Evolutionary conservation across 2,329 filamentous ascomycete species (phyloP).

Genomic region (Pezicula rhizophila): DNA sequence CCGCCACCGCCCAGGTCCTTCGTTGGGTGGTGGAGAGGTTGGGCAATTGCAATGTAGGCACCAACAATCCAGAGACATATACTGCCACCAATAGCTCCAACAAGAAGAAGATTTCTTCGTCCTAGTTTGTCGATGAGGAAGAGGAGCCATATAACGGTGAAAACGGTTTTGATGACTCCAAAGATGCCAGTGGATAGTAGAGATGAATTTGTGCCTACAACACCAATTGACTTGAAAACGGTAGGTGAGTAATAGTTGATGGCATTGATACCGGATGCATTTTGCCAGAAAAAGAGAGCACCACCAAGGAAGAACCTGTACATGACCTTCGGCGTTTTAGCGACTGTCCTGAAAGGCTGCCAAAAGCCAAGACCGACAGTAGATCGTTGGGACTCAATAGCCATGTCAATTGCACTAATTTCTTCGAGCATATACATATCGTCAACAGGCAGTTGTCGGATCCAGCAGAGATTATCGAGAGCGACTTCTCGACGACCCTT

Average conservation of each 20-base stretch:
- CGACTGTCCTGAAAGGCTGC: slow-evolving; percentile 58
- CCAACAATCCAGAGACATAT: slow-evolving; percentile 61
- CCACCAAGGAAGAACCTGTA: slow-evolving; percentile 70
- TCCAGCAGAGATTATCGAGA: slow-evolving; percentile 55
- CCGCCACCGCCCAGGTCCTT: slow-evolving; percentile 38
- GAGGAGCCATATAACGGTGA: slow-evolving; percentile 65
- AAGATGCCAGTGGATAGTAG: slow-evolving; percentile 70
- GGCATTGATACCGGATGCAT: slow-evolving; percentile 70
- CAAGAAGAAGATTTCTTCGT: slow-evolving; percentile 57
- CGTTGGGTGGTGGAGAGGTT: slow-evolving; percentile 30
- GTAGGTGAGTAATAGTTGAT: slow-evolving; percentile 72
- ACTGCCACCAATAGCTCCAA: slow-evolving; percentile 56
- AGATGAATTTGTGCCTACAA: slow-evolving; percentile 47
- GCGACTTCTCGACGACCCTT: slow-evolving; percentile 56
- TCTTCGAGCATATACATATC: slow-evolving; percentile 69
- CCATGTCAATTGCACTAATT: slow-evolving; percentile 62
- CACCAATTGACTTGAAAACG: slow-evolving; percentile 58
- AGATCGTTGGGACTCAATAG: slow-evolving; percentile 57
- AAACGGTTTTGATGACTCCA: slow-evolving; percentile 66
- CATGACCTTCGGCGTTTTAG: slow-evolving; percentile 50
- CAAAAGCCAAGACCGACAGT: slow-evolving; percentile 68
- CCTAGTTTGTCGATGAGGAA: slow-evolving; percentile 61
- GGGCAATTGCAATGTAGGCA: slow-evolving; percentile 49
- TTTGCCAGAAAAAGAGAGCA: slow-evolving; percentile 75
- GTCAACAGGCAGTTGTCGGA: slow-evolving; percentile 49